phyloP scores from a whole-genome alignment of 805 yeast species.

The Lachancea cidri region DNA sequence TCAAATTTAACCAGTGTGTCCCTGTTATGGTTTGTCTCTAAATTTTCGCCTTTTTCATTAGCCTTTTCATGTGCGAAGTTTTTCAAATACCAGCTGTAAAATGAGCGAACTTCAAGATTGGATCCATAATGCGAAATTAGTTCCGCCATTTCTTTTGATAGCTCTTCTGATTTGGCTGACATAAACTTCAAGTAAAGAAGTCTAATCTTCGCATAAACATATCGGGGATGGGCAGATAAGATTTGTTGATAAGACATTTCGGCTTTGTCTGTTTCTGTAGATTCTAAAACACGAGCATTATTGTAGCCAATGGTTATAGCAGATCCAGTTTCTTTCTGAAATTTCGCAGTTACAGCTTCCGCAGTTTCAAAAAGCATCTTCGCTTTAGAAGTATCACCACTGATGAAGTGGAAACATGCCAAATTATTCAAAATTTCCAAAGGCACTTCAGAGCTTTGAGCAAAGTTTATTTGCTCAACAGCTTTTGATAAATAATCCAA shows the following conservation, averaged over 20 bases:
- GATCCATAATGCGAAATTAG: conserved; percentile 51
- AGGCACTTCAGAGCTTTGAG: conserved; percentile 37
- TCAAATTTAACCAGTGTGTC: conserved; percentile 77
- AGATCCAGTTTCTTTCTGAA: conserved; percentile 30
- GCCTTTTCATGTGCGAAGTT: conserved; percentile 47
- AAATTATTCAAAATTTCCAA: conserved; percentile 71
- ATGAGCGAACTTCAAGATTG: conserved; percentile 79
- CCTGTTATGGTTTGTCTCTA: conserved; percentile 76
- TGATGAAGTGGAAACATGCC: conserved; percentile 75
- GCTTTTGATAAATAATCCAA: conserved; percentile 59
- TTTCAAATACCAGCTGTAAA: conserved; percentile 83
- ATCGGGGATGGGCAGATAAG: conserved; percentile 58
- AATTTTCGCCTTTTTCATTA: conserved; percentile 42
- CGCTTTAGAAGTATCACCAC: conserved; percentile 56
- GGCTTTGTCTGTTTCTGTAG: conserved; percentile 26
- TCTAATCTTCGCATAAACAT: conserved; percentile 72
- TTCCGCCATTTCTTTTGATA: conserved; percentile 49
- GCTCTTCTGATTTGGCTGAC: conserved; percentile 39
- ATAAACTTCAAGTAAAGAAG: conserved; percentile 55
- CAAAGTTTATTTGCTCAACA: conserved; percentile 40
- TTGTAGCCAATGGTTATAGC: conserved; percentile 57
- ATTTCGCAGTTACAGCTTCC: conserved; percentile 9
- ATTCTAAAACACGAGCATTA: conserved; percentile 69
- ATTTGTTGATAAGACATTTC: conserved; percentile 46
- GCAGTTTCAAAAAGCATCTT: conserved; percentile 50